Evolutionary conservation across 352 stramenopile genomes (phyloP).

Genomic region (Saprolegnia parasitica): DNA sequence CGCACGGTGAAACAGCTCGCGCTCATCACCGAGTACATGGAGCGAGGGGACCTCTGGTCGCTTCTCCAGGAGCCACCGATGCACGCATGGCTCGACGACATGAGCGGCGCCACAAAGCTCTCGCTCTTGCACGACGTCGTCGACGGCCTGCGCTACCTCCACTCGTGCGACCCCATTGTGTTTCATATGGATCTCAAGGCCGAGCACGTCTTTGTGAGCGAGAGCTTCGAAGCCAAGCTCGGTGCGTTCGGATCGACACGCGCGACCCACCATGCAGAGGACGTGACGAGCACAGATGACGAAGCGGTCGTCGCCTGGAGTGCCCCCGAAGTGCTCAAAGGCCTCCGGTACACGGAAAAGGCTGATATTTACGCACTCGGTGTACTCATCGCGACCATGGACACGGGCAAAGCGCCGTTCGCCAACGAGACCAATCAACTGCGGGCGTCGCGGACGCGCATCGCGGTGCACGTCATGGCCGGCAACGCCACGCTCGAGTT

Average conservation of each 20-base stretch:
- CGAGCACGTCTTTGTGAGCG: constrained; percentile 34
- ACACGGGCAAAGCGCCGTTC: constrained; percentile 21
- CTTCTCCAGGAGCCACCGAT: not conserved
- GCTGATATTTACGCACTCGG: constrained; percentile 39
- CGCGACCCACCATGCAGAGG: constrained; percentile 19
- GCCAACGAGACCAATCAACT: not conserved
- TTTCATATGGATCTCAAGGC: constrained; percentile 26
- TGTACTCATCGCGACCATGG: constrained; percentile 34
- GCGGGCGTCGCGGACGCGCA: not conserved
- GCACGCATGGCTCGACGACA: constrained; percentile 9
- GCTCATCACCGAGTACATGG: constrained; percentile 73
- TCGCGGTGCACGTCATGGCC: constrained; percentile 28
- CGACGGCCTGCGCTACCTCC: constrained; percentile 26
- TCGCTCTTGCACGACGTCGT: constrained; percentile 19
- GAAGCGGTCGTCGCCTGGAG: constrained; percentile 36
- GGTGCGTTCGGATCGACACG: constrained; percentile 34
- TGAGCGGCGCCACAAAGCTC: constrained; percentile 16
- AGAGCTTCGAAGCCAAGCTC: constrained; percentile 36
- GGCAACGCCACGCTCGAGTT: constrained; percentile 28
- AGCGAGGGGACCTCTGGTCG: constrained; percentile 55
- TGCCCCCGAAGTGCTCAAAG: constrained; percentile 37
- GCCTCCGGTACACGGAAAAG: constrained; percentile 35
- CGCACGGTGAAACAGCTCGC: constrained; percentile 54
- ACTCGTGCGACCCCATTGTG: constrained; percentile 13
- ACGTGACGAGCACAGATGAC: constrained; percentile 34